Percentiles rank a stretch among this genome's conserved stretches.
phyloP scores from a whole-genome alignment of 208 protist genomes.

The Wallacemonas rigidus region DNA sequence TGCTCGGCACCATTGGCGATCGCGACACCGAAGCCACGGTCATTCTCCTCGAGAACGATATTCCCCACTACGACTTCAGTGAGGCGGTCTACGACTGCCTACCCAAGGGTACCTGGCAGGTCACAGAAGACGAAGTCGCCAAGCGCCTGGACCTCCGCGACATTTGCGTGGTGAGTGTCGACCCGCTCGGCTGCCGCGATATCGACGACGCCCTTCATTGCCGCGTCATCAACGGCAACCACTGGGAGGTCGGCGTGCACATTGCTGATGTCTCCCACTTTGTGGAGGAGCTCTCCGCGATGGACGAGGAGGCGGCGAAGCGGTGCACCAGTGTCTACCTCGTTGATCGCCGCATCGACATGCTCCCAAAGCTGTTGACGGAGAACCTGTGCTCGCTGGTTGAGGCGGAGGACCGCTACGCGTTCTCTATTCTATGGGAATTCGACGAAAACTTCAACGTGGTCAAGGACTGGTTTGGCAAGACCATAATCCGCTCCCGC shows the following conservation, averaged over 20 bases:
- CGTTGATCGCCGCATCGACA: constrained; percentile 96
- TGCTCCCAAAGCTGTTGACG: constrained; percentile 96
- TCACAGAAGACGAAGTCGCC: constrained; percentile 69
- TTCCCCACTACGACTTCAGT: constrained; percentile 92
- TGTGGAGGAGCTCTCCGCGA: constrained; percentile 85
- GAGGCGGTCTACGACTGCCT: constrained; percentile 91
- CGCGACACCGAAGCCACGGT: constrained; percentile 94
- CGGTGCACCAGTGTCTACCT: constrained; percentile 96
- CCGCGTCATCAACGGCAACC: constrained; percentile 73
- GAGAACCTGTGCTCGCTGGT: constrained; percentile 96
- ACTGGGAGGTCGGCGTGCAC: constrained; percentile 96
- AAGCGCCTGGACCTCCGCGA: constrained; percentile 88
- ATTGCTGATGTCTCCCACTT: constrained; percentile 98
- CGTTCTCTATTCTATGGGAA: constrained; percentile 95
- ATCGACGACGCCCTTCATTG: constrained; percentile 91
- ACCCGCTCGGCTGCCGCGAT: constrained; percentile 95
- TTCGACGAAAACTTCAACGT: constrained; percentile 86
- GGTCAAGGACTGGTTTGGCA: constrained; percentile 90
- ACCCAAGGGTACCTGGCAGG: constrained; percentile 84
- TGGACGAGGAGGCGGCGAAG: constrained; percentile 95
- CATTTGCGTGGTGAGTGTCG: constrained; percentile 91
- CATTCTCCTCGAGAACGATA: constrained; percentile 94
- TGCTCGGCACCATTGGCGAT: constrained; percentile 93
- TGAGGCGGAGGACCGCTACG: constrained; percentile 89
- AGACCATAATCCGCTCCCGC: constrained; percentile 93